Evolutionary conservation across 225 moss, liverwort and hornwort genomes (phyloP), one percentile per base, ranked within the genome.

Genomic region (Pseudoscleropodium purum): DNA sequence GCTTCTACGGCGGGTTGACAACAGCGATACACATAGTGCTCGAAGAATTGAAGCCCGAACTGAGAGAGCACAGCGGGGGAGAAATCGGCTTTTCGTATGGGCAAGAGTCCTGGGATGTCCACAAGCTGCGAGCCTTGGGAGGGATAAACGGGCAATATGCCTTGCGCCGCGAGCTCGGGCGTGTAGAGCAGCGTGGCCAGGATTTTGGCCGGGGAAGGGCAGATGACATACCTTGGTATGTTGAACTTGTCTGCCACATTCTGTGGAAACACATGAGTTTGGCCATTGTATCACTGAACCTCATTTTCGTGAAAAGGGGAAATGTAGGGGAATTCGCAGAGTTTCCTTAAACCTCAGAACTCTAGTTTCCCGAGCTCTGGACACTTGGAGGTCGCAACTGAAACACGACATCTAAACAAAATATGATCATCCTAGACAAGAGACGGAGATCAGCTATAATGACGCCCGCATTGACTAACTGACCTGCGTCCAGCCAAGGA

Each of bases 401-500:
- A 60, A 29, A 41, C 81, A 30, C 29, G 41, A 13, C 81, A 41
- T 81, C 60, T 5, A 7, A 7, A 19, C 81, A 30, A 60, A 41
- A 41, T 29, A 20, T 13, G 41, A 81, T 30, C 81, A 41, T 3
- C 41, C 30, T 81, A 16, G 12, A 73, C 34, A 34, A 85, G 60
- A 34, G 29, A 62, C 41, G 75, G 45, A 75, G 36, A 47, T 80
- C 83, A 34, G 18, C 33, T n/a, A 70, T 49, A 36, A 31, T 29
- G 36, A 25, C 52, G n/a, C 69, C 54, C 26, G 51, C 26, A 62
- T 26, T 26, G 41, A 12, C 26, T 31, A 36, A 79, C 85, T 76
- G 61, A 91, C 93, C 91, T 91, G 93, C 24, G 91, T 91, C 93
- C 93, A 93, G 62, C 93, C 93, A 36, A 88, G 90, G 77, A 93